Evolutionary conservation across 2,329 filamentous ascomycete species (phyloP).

Genomic region (Exutisphaerella laricina): DNA sequence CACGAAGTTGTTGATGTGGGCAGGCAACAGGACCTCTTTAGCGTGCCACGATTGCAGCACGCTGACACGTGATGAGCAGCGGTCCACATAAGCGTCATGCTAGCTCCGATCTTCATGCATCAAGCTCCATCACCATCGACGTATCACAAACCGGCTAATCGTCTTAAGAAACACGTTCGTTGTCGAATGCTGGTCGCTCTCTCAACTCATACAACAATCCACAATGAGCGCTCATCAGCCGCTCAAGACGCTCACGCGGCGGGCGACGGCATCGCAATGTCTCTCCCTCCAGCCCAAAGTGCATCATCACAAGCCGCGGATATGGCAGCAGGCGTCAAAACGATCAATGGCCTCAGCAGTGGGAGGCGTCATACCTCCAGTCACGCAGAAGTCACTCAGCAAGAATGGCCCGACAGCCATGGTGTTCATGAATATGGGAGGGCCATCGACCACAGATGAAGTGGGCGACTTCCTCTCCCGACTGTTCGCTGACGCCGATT

Average conservation of each 20-base stretch:
- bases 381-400: conserved; percentile 68
- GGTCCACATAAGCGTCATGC: too few species aligned
- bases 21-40: neutral
- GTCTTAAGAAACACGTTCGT: neutral
- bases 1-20: too few species aligned
- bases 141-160: conserved; percentile 2
- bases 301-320: conserved; percentile 19
- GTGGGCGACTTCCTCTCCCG: conserved; percentile 85
- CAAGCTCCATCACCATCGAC: conserved; percentile 1
- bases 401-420: conserved; percentile 86
- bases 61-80: too few species aligned
- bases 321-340: conserved; percentile 23
- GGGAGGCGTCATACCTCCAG: conserved; percentile 51
- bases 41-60: too few species aligned
- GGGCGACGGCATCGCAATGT: conserved; percentile 25
- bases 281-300: conserved; percentile 18
- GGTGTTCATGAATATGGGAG: conserved; percentile 99
- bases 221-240: conserved; percentile 28
- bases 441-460: conserved; percentile 80
- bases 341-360: conserved; percentile 52
- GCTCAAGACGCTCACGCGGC: conserved; percentile 27
- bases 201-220: neutral
- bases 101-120: too few species aligned
- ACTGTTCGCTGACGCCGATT: conserved; percentile 87
- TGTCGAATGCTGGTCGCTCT: neutral